Evolutionary conservation across 1,284 basidiomycete genomes (phyloP).

Genomic region (Papiliotrema laurentii): DNA sequence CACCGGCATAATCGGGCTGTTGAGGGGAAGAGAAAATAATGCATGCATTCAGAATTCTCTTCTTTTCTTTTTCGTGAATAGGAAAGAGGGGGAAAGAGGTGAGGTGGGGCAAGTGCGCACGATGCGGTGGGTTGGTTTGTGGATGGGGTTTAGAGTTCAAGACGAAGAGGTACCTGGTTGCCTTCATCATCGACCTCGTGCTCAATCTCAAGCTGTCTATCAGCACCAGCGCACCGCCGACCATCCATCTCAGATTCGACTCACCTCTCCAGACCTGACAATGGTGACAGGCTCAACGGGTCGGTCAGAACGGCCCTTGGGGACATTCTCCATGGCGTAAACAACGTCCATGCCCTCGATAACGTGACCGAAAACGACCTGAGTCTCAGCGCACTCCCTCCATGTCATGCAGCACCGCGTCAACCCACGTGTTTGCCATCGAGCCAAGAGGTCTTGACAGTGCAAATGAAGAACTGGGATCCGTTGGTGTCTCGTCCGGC

Average conservation of each 20-base stretch:
- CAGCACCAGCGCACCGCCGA: neutral
- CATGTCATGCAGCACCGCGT: neutral
- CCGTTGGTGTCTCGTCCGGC: constrained; percentile 55
- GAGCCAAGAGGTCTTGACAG: constrained; percentile 65
- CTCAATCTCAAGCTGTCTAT: constrained; percentile 62
- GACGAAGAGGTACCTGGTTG: constrained; percentile 83
- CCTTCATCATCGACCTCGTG: constrained; percentile 59
- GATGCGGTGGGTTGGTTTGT: constrained; percentile 1
- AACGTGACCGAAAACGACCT: constrained; percentile 89
- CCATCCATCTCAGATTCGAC: constrained; percentile 11
- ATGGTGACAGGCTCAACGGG: constrained; percentile 70
- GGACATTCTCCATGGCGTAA: constrained; percentile 59
- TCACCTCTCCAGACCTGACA: constrained; percentile 74
- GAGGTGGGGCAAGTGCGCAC: neutral
- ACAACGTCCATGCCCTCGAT: constrained; percentile 86
- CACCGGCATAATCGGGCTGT: constrained; percentile 8
- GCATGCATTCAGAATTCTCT: constrained; percentile 29
- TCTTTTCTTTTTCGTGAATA: constrained; percentile 10
- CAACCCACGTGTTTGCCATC: constrained; percentile 48
- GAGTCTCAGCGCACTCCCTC: neutral
- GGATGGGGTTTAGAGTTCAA: constrained; percentile 68
- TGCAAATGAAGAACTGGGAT: constrained; percentile 63
- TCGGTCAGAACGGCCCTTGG: constrained; percentile 66
- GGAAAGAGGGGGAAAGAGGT: neutral
- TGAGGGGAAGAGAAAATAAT: constrained; percentile 12